Conservation (phyloP, 495 filamentous ascomycete species). For the Astrothelium subdiscretum region DNA sequence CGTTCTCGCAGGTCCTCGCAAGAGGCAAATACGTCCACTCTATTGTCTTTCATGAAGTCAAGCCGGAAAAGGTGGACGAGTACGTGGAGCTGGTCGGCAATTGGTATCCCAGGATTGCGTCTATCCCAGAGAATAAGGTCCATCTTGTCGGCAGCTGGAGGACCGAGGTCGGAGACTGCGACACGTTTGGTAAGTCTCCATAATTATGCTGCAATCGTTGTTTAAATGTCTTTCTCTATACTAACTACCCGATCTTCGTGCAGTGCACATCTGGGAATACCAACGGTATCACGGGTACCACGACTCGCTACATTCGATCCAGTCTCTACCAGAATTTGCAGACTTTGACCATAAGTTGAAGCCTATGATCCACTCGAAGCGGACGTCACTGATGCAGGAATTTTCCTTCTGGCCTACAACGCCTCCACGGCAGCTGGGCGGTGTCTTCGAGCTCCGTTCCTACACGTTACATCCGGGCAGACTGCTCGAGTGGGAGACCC, state of each 20-base stretch:
- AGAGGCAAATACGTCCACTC: slow-evolving; percentile 97
- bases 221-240: neutral
- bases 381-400: slow-evolving; percentile 92
- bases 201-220: neutral
- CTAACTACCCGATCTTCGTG: neutral
- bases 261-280: slow-evolving; percentile 99
- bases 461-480: slow-evolving; percentile 95
- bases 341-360: slow-evolving; percentile 75
- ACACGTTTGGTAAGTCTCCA: slow-evolving; percentile 70
- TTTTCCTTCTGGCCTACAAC: slow-evolving; percentile 99
- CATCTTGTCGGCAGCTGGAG: slow-evolving; percentile 97
- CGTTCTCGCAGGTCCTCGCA: slow-evolving; percentile 85
- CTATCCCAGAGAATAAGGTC: slow-evolving; percentile 72
- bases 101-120: slow-evolving; percentile 85
- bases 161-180: slow-evolving; percentile 94
- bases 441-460: slow-evolving; percentile 90
- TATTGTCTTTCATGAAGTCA: slow-evolving; percentile 93
- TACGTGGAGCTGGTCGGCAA: slow-evolving; percentile 84
- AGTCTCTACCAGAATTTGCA: slow-evolving; percentile 64
- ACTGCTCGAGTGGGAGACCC: slow-evolving; percentile 94
- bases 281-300: slow-evolving; percentile 95
- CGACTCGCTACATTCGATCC: slow-evolving; percentile 73
- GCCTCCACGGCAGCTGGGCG: slow-evolving; percentile 76
- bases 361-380: slow-evolving; percentile 66
- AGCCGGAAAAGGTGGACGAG: slow-evolving; percentile 89